Conservation (phyloP, 2,329 filamentous ascomycete genomes). For the Botryotinia calthae region DNA sequence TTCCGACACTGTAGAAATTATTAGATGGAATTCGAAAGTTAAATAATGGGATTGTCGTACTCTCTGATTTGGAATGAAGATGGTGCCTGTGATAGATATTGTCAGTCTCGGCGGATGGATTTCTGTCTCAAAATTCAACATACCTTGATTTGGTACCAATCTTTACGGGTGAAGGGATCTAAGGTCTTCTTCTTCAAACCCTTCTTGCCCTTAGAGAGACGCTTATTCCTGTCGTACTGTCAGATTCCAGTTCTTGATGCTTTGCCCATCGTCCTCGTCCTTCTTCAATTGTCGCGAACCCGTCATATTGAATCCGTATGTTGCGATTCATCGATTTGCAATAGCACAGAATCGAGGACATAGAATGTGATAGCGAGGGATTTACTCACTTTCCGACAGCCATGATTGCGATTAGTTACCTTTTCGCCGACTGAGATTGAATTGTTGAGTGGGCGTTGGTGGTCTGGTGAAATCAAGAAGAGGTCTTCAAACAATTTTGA, state of each 20-base stretch:
- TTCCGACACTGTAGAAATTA: constrained; percentile 75
- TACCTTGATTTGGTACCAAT: constrained; percentile 98
- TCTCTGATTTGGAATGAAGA: constrained; percentile 95
- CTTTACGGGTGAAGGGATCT: constrained; percentile 97
- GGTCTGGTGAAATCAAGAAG: constrained; percentile 17
- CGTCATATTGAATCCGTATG: background rate
- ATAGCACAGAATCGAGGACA: constrained; percentile 5
- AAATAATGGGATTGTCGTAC: constrained; percentile 50
- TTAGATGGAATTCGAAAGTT: constrained; percentile 38
- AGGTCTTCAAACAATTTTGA: constrained; percentile 17
- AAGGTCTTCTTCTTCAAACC: constrained; percentile 99
- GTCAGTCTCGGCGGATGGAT: constrained; percentile 32
- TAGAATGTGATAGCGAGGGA: constrained; percentile 20
- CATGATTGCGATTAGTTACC: constrained; percentile 62
- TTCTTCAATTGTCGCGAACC: constrained; percentile 5
- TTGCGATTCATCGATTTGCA: constrained; percentile 15
- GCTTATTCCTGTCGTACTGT: constrained; percentile 79
- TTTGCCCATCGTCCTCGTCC: constrained; percentile 30
- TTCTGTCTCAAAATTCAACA: constrained; percentile 33
- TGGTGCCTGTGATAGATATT: constrained; percentile 62
- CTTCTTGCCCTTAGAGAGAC: constrained; percentile 99
- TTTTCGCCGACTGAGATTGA: constrained; percentile 33
- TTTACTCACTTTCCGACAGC: constrained; percentile 73
- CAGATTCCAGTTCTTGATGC: constrained; percentile 29
- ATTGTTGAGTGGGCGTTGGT: constrained; percentile 23